phyloP scores from a whole-genome alignment of 2,329 filamentous ascomycete species.

The Podosphaera aphanis region DNA sequence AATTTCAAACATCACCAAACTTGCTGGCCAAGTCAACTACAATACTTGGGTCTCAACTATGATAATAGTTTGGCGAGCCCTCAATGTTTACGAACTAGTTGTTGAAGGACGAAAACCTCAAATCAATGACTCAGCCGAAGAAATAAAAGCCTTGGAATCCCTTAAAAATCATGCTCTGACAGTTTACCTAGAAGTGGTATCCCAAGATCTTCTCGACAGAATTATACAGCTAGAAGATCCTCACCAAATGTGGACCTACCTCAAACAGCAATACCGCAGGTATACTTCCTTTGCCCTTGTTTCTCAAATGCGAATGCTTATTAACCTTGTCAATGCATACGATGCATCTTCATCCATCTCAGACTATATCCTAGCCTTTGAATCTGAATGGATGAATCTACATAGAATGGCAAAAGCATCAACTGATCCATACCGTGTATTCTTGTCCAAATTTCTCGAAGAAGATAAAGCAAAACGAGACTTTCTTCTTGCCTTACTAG shows the following conservation, averaged over 20 bases:
- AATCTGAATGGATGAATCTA: not conserved
- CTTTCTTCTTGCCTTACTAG: not conserved
- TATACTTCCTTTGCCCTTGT: too few relatives aligned
- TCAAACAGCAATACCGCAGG: not conserved
- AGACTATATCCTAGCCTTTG: not conserved
- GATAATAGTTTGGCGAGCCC: not conserved
- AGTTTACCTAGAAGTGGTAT: too few relatives aligned
- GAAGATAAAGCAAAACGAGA: not conserved
- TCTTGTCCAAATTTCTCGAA: not conserved
- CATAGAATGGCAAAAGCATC: not conserved
- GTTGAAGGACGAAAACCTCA: not conserved
- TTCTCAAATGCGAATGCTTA: too few relatives aligned
- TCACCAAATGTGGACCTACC: not conserved
- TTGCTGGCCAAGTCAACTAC: not conserved
- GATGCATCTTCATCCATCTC: not conserved
- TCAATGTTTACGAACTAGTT: not conserved
- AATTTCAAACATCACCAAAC: not conserved
- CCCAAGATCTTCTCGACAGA: not conserved
- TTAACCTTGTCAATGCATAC: not conserved
- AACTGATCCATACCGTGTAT: not conserved
- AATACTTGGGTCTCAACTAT: not conserved
- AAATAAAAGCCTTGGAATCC: not conserved
- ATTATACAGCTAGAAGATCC: not conserved
- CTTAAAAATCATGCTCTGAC: too few relatives aligned
- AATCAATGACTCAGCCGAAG: too few relatives aligned